Percentiles rank a stretch among this genome's conserved stretches.
Evolutionary conservation across 805 yeast genomes (phyloP).

Genomic region (Huiozyma naganishii): DNA sequence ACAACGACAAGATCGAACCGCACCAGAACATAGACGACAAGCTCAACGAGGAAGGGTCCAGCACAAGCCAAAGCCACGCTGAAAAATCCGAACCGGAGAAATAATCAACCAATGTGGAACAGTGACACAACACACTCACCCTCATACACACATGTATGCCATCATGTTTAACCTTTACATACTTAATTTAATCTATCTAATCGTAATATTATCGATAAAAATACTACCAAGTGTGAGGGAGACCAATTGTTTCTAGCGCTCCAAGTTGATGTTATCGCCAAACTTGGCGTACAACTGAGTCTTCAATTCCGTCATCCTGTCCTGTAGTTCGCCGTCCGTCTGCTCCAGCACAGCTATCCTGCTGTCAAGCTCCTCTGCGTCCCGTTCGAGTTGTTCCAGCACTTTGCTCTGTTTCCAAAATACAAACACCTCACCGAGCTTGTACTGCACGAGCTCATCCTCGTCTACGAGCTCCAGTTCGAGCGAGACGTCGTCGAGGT

Average conservation of each 20-base stretch:
- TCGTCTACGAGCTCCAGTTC: slow-evolving; percentile 82
- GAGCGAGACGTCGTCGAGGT: slow-evolving; percentile 71
- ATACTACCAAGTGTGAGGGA: too few relatives aligned
- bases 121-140: background rate
- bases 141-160: too few relatives aligned
- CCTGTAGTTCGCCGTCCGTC: slow-evolving; percentile 42
- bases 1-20: slow-evolving; percentile 28
- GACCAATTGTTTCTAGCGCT: slow-evolving; percentile 31
- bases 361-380: slow-evolving; percentile 41
- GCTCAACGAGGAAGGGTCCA: background rate
- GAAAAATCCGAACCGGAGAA: slow-evolving; percentile 1
- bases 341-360: slow-evolving; percentile 38
- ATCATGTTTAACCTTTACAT: too few relatives aligned
- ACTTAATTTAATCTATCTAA: too few relatives aligned
- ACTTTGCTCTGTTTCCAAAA: slow-evolving; percentile 56
- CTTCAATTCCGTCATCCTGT: slow-evolving; percentile 51
- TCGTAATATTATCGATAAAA: too few relatives aligned
- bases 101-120: background rate
- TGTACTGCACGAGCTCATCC: slow-evolving; percentile 62
- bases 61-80: background rate
- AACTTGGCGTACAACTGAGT: slow-evolving; percentile 74
- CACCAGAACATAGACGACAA: slow-evolving; percentile 3
- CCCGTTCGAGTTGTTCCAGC: slow-evolving; percentile 54
- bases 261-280: slow-evolving; percentile 81
- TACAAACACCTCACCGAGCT: slow-evolving; percentile 72